phyloP scores from a whole-genome alignment of 371 early-diverging fungal species.

The Rhizopus arrhizus region DNA sequence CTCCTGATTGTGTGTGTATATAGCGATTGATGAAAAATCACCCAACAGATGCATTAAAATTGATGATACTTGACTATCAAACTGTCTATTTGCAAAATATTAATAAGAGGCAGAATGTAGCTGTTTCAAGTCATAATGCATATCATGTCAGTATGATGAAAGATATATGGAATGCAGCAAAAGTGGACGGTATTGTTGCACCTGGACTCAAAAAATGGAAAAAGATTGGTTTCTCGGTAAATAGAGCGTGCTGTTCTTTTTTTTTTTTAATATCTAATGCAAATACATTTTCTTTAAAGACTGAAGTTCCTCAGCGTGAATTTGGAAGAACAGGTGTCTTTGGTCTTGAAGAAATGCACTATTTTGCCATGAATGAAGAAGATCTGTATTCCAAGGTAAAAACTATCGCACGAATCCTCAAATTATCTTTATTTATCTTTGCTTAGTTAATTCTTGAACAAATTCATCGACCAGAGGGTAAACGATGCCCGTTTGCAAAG shows the following conservation, averaged over 20 bases:
- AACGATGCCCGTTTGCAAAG: constrained; percentile 68
- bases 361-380: constrained; percentile 51
- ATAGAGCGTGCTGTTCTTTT: neutral
- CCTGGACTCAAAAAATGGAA: constrained; percentile 62
- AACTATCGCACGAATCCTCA: neutral
- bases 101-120: constrained; percentile 50
- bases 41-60: constrained; percentile 64
- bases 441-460: constrained; percentile 61
- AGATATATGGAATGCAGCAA: constrained; percentile 62
- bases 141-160: constrained; percentile 57
- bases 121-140: constrained; percentile 56
- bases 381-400: constrained; percentile 56
- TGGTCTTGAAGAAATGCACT: constrained; percentile 67
- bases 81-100: constrained; percentile 62
- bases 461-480: constrained; percentile 57
- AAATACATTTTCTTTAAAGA: constrained; percentile 31
- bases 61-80: constrained; percentile 71
- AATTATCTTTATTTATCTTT: neutral
- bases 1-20: neutral
- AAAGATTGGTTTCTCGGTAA: constrained; percentile 70
- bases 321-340: constrained; percentile 69
- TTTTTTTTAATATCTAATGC: neutral
- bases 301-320: constrained; percentile 68
- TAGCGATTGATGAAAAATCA: constrained; percentile 63
- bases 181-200: constrained; percentile 38